Conservation (phyloP, 306 rosid genomes). For the Malus fusca region DNA sequence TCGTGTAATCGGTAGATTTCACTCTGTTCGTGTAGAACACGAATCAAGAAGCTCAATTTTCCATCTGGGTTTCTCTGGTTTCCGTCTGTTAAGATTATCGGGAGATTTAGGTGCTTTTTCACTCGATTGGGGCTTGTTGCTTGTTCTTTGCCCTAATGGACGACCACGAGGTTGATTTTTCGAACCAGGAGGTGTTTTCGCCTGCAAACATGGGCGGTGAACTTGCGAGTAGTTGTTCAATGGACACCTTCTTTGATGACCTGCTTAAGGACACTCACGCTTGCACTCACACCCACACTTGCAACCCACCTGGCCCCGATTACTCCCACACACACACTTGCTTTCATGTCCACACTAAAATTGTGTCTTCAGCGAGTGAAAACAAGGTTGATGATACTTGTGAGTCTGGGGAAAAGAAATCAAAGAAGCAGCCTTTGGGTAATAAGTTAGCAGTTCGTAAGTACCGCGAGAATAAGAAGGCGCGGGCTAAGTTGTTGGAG, state of each 20-base stretch:
- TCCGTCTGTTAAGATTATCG: neutral
- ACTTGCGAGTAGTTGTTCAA: constrained; percentile 60
- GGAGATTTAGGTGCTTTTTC: neutral
- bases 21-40: neutral
- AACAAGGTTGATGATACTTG: constrained; percentile 76
- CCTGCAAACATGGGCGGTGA: constrained; percentile 58
- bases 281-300: constrained; percentile 94
- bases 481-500: constrained; percentile 78
- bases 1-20: neutral
- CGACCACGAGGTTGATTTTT: constrained; percentile 82
- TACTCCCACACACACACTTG: constrained; percentile 87
- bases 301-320: constrained; percentile 98
- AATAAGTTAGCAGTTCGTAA: constrained; percentile 91
- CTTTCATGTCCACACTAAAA: constrained; percentile 84
- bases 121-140: constrained; percentile 1
- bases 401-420: constrained; percentile 66
- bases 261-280: constrained; percentile 70
- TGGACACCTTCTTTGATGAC: constrained; percentile 82
- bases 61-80: constrained; percentile 7
- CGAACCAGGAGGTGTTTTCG: constrained; percentile 60
- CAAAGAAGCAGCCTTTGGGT: constrained; percentile 66
- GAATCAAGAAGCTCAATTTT: neutral
- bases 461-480: constrained; percentile 96
- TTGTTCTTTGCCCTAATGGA: constrained; percentile 44
- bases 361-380: constrained; percentile 57